Conservation (phyloP, 768 basidiomycete genomes). For the Mycena belliarum region DNA sequence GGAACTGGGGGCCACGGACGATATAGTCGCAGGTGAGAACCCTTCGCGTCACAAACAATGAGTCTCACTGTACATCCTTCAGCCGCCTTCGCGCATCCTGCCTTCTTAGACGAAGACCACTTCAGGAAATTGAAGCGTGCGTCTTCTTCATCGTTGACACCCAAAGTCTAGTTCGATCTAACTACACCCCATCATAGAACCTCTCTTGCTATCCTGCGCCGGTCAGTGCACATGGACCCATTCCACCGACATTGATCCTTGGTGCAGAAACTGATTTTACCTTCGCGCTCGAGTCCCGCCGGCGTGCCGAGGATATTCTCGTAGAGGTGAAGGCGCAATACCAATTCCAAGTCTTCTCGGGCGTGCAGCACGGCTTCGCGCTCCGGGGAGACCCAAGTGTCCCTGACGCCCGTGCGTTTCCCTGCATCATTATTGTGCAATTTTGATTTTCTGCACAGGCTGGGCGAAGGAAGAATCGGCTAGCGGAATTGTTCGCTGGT, state of each 20-base stretch:
- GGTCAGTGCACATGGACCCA: conserved; percentile 33
- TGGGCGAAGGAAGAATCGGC: conserved; percentile 66
- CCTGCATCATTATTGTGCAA: background rate
- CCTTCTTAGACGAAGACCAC: conserved; percentile 46
- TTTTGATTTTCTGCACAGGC: conserved; percentile 33
- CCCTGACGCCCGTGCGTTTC: conserved; percentile 29
- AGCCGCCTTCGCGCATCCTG: conserved; percentile 63
- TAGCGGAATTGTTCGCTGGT: conserved; percentile 51
- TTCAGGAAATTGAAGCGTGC: conserved; percentile 50
- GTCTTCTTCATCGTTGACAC: conserved; percentile 23
- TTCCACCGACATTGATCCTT: no score
- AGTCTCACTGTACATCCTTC: background rate
- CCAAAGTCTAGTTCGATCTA: background rate
- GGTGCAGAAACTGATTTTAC: conserved; percentile 53
- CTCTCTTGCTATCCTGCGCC: conserved; percentile 56
- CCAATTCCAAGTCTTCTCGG: conserved; percentile 59
- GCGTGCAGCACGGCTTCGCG: conserved; percentile 50
- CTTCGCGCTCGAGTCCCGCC: conserved; percentile 54
- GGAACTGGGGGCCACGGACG: conserved; percentile 45
- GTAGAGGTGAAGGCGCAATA: conserved; percentile 51
- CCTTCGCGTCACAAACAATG: background rate
- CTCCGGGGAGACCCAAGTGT: conserved; percentile 44
- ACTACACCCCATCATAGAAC: conserved; percentile 36
- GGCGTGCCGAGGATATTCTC: conserved; percentile 57
- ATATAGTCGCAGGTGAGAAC: conserved; percentile 51